Base-by-base conservation (phyloP, 2,329 filamentous ascomycete species). In the Septoria linicola region DNA sequence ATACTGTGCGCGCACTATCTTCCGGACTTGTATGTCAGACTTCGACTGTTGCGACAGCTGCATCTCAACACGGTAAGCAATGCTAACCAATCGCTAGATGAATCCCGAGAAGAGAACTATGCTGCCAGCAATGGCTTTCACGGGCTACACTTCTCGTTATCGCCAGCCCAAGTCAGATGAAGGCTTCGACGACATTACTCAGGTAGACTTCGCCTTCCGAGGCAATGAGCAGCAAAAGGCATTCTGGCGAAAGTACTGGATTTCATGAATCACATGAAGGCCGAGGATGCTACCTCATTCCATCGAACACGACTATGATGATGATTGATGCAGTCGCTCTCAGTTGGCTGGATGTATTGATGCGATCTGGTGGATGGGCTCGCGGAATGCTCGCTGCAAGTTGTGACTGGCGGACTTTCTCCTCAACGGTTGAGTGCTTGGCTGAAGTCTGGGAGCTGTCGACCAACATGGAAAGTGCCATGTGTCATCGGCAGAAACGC, bases 41-140 rank as follows among this genome's bases (percentile, higher is more conserved):
- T 46, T 39, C 46, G 49, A 41, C 50, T 49, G 35, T 13, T 17
- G 35, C 20, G 17, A 17, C 14, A 39, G 30, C 37, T 48, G 45
- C 46, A 55, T 31, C 39, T 21, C 48, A 21, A 10, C 34, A 17
- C 34, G 31, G 10, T 30, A n/a, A 45, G 31, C 19, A 32, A 40
- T 51, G 51, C 51, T 59, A 39, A 58, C 51, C 39, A 34, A 51
- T 53, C 27, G 37, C 59, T 62, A 85, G 76, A 77, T 90, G 72
- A 97, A 97, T 65, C 92, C 91, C 1, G 92, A 97, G 69, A 80
- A 82, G 19, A 80, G 93, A 56, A 73, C 78, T 0, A 77, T 82
- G 1, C 77, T 99, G 4, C 91, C 92, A 0, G 81, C 80, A 37
- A 76, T 93, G 57, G 92, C 93, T 0, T 97, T 96, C 68, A 82